Evolutionary conservation across 208 protist genomes (phyloP).

Genomic region (Leishmania guyanensis): DNA sequence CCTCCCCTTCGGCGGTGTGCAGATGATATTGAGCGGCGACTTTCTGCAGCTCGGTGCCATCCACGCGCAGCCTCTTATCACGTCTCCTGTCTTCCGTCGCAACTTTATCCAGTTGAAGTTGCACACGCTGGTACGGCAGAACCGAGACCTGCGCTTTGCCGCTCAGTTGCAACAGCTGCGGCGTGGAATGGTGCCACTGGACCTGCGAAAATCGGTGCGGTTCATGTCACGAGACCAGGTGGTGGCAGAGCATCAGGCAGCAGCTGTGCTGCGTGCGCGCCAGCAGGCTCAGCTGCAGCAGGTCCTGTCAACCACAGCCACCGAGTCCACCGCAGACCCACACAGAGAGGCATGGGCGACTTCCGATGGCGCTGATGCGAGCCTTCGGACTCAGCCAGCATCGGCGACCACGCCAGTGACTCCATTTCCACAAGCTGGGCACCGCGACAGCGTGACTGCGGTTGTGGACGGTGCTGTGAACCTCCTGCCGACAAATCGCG

Average conservation of each 20-base stretch:
- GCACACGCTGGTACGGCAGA: conserved; percentile 63
- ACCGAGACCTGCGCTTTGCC: conserved; percentile 46
- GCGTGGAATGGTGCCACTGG: conserved; percentile 64
- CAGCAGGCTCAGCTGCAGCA: conserved; percentile 39
- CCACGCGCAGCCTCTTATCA: conserved; percentile 56
- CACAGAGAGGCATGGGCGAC: neutral
- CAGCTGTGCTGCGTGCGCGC: conserved; percentile 8
- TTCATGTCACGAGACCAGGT: conserved; percentile 41
- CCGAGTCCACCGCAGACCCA: neutral
- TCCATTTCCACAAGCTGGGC: neutral
- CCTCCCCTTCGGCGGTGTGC: conserved; percentile 90
- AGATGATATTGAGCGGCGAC: conserved; percentile 92
- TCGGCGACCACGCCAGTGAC: neutral
- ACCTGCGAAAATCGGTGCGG: conserved; percentile 62
- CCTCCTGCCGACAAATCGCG: conserved; percentile 80
- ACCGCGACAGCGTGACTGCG: neutral
- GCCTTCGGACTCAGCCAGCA: neutral
- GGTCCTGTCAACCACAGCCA: conserved; percentile 2
- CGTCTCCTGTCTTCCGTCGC: conserved; percentile 68
- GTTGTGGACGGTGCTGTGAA: conserved; percentile 73
- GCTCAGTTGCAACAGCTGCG: conserved; percentile 76
- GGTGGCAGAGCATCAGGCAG: conserved; percentile 23
- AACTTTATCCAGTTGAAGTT: conserved; percentile 88
- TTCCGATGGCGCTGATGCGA: neutral
- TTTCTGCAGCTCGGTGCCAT: conserved; percentile 92